A percentile compares a stretch with the other conserved stretches of the same genome.
These are phyloP conservation scores for Ailanthus altissimus DNA, from an alignment of 345 rosid species.

Conservation along the genomic window DNA sequence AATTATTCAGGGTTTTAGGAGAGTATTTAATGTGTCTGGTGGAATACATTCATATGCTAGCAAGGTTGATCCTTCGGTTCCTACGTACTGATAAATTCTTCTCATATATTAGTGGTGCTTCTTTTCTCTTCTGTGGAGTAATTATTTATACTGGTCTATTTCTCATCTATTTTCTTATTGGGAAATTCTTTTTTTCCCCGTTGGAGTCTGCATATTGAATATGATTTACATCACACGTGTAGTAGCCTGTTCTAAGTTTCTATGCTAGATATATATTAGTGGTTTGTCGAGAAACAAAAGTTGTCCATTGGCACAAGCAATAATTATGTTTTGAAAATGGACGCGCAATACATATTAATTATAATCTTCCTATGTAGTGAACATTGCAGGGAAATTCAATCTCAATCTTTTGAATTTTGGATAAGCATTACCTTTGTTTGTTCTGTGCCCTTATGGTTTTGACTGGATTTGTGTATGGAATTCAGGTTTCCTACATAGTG, in stretches of 20 bases:
- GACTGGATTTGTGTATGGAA: not conserved
- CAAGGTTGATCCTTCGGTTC: slow-evolving; percentile 73
- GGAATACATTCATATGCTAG: slow-evolving; percentile 82
- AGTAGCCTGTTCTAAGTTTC: not conserved
- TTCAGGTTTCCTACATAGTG: no score
- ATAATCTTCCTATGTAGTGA: not conserved
- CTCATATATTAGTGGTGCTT: not conserved
- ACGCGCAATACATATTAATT: not conserved
- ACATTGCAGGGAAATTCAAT: not conserved
- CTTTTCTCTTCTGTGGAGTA: not conserved
- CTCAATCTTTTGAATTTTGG: not conserved
- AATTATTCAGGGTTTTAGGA: slow-evolving; percentile 71
- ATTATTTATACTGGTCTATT: not conserved
- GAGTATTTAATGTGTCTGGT: slow-evolving; percentile 69
- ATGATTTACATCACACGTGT: no score
- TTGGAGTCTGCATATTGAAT: not conserved
- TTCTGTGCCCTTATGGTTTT: not conserved
- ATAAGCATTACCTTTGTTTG: not conserved
- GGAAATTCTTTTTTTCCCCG: no score
- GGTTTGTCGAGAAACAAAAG: not conserved
- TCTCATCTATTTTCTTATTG: no score
- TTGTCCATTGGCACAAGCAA: not conserved
- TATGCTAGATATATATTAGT: not conserved
- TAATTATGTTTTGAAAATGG: not conserved
- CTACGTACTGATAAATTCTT: slow-evolving; percentile 48